A percentile compares a stretch with the other conserved stretches of the same genome.
Conservation (phyloP, 495 filamentous ascomycete species). For the Aspergillus sclerotiicarbonarius region DNA sequence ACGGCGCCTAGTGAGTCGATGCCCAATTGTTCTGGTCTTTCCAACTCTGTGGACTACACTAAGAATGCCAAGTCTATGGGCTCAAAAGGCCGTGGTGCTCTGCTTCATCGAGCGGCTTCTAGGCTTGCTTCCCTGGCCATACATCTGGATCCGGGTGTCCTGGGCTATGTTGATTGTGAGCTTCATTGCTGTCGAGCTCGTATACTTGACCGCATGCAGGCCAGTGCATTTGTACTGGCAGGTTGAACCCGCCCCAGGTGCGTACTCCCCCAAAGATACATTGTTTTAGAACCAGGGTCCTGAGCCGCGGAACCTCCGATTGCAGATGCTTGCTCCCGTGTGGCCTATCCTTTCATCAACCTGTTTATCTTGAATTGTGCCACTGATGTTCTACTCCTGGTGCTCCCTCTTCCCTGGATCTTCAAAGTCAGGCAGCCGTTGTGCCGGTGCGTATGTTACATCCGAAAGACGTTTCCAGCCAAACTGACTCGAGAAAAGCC, state of each 20-base stretch:
- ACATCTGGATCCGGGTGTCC: slow-evolving; percentile 13
- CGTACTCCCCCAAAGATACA: not conserved
- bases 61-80: slow-evolving; percentile 12
- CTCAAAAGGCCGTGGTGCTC: slow-evolving; percentile 14
- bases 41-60: no score
- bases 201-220: slow-evolving; percentile 8
- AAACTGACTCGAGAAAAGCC: not conserved
- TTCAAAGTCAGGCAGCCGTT: not conserved
- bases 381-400: not conserved
- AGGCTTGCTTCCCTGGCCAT: slow-evolving; percentile 6
- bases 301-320: not conserved
- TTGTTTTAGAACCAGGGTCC: not conserved
- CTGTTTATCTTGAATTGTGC: not conserved
- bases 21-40: not conserved
- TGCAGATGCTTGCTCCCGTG: not conserved
- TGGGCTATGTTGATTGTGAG: slow-evolving; percentile 8
- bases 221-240: slow-evolving; percentile 15
- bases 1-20: not conserved
- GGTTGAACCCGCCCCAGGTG: slow-evolving; percentile 12
- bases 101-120: slow-evolving; percentile 15
- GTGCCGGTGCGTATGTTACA: not conserved
- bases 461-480: no score
- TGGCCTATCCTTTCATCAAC: not conserved
- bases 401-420: not conserved
- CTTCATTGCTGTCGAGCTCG: slow-evolving; percentile 3